phyloP scores from a whole-genome alignment of 495 filamentous ascomycete species.

The Hypoxylon crocopeplum region DNA sequence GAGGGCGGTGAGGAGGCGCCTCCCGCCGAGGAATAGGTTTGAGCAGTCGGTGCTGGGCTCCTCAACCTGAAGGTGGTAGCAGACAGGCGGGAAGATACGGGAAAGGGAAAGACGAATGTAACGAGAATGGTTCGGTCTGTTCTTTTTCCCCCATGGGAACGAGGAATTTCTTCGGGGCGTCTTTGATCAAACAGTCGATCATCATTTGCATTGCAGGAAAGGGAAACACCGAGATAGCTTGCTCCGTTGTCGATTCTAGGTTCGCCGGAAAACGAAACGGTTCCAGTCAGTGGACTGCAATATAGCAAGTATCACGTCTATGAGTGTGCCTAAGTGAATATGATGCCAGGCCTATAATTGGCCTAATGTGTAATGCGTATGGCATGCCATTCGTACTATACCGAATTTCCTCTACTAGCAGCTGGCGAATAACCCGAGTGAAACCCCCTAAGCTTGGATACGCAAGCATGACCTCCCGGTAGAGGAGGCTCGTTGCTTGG shows the following conservation, averaged over 20 bases:
- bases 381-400: too few species aligned
- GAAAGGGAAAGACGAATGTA: conserved; percentile 12
- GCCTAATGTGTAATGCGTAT: neutral
- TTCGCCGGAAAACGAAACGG: conserved; percentile 8
- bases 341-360: neutral
- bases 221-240: conserved; percentile 13
- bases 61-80: conserved; percentile 34
- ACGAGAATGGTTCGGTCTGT: conserved; percentile 9
- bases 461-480: too few species aligned
- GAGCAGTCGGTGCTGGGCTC: conserved; percentile 45
- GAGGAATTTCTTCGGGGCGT: conserved; percentile 38
- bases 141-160: conserved; percentile 7
- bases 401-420: too few species aligned
- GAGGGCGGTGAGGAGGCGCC: conserved; percentile 57
- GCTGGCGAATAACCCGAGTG: too few species aligned
- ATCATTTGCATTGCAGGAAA: conserved; percentile 41
- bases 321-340: too few species aligned
- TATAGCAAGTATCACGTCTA: conserved; percentile 35
- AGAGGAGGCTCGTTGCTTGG: too few species aligned
- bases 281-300: conserved; percentile 22
- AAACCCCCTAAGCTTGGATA: too few species aligned
- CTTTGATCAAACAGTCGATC: conserved; percentile 24
- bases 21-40: conserved; percentile 58
- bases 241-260: conserved; percentile 28
- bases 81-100: neutral